Evolutionary conservation across 495 filamentous ascomycete species (phyloP).

Genomic region (Penicillium silybi): DNA sequence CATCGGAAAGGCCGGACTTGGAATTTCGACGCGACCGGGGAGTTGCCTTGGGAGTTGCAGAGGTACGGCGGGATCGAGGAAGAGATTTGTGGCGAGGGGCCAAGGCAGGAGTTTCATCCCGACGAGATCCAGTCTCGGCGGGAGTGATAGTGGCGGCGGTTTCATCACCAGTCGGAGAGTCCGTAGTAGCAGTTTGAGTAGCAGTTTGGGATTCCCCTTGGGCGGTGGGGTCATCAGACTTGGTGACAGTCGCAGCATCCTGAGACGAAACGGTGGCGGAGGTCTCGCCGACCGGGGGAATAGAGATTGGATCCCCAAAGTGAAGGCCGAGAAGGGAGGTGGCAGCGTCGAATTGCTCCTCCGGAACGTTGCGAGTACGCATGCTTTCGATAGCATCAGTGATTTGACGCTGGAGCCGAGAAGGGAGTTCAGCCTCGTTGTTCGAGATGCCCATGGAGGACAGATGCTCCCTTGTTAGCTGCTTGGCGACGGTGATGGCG

Average conservation of each 20-base stretch:
- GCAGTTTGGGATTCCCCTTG: not conserved
- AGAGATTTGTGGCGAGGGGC: slow-evolving; percentile 5
- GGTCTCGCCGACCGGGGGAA: not conserved
- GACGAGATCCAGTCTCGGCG: slow-evolving; percentile 2
- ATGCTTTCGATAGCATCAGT: slow-evolving; percentile 1
- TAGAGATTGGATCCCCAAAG: not conserved
- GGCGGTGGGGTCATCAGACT: not conserved
- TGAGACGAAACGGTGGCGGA: not conserved
- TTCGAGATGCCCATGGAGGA: not conserved
- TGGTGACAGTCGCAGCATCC: not conserved
- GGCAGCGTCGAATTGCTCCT: slow-evolving; percentile 13
- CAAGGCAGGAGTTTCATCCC: slow-evolving; percentile 1
- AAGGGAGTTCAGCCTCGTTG: not conserved
- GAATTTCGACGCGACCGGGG: not conserved
- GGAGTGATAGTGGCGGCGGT: not conserved
- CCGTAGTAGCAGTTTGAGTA: not conserved
- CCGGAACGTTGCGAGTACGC: not conserved
- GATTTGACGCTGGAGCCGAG: not conserved
- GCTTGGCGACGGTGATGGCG: slow-evolving; percentile 6
- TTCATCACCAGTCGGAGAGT: not conserved
- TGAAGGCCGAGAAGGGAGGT: slow-evolving; percentile 11
- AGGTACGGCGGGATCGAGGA: not conserved
- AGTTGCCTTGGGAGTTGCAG: not conserved
- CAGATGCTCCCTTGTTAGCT: not conserved
- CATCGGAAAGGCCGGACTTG: not conserved